Base-by-base conservation (phyloP, 192 early-diverging fungal species). In the Umbelopsis sp. region DNA sequence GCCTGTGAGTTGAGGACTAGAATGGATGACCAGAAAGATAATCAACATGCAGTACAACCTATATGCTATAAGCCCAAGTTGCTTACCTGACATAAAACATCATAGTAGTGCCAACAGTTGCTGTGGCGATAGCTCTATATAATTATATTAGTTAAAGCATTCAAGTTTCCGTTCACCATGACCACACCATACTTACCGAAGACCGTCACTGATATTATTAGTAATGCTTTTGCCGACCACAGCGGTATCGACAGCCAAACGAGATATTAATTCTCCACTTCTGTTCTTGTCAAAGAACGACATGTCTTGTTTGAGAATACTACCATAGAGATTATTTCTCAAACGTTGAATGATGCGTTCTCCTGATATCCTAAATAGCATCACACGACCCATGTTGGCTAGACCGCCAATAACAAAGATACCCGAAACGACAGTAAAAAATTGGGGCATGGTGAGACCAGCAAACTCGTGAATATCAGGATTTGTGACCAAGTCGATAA, bases 271-370 rank as follows among this genome's bases (percentile, higher is more conserved):
- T 66, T 93, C 93, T 44, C 93, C 93, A 1, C 89, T 91, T 69
- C 87, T 81, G 74, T 92, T 92, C 69, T 83, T 81, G 68, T 97
- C 96, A 78, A 96, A 97, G 83, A 89, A 97, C 3, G 80, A 91
- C 70, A 95, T 93, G 31, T 96, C 92, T 77, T 97, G 96, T n/a
- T 85, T 81, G 62, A 96, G 71, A 66, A 97, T 90, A 21, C 91
- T 81, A 0, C 75, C 68, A 80, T 93, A 95, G 1, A 82, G 72
- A 45, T 80, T 74, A 62, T 87, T 84, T 24, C 94, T 87, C 14
- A 92, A 75, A 3, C 82, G 74, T 56, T 81, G 83, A 4, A 92
- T 95, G 47, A 96, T 83, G n/a, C 83, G 68, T 71, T 93, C 93
- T 41, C 90, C 91, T 6, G 85, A 79, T 20, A 89, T 75, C 45